Base-by-base conservation (phyloP, 352 stramenopile species). In the Globisporangium cylindrosporum region DNA sequence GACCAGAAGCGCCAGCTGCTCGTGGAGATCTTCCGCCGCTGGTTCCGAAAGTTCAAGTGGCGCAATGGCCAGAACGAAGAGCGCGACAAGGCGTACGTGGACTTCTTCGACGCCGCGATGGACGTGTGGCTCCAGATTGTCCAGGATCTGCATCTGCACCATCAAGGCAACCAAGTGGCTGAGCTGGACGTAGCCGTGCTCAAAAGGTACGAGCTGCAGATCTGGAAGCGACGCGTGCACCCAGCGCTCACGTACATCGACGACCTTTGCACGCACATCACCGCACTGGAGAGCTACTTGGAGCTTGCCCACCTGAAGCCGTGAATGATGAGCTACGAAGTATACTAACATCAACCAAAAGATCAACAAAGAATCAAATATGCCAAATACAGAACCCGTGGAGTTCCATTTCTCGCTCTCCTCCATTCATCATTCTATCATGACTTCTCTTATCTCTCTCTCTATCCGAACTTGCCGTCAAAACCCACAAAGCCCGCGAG, bases 401-500 rank as follows among this genome's bases (percentile, higher is more conserved):
- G 14, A 48, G n/a, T n/a, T n/a, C 18, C 46, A 56, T 53, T 43
- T 32, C 7, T 62, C 34, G 54, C 56, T 60, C 49, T 22, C 27
- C 22, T 20, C 43, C 62, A 38, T 67, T 15, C 36, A 9, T 34
- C 1, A n/a, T 54, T 54, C 14, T 60, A 56, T 59, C 34, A 49
- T 15, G 22, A 10, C n/a, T 10, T 51, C 49, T 9, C 32, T 34
- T 29, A 9, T 38, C 20, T 57, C 14, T 43, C 15, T 69, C 15
- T 69, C 59, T 85, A 94, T 54, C 80, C 86, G 69, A 98, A 99
- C 63, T 99, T 97, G 71, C 97, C 96, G 73, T 99, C 97, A 79
- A 99, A 99, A 59, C 93, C 93, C 27, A 95, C 89, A 72, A 99
- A 99, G 63, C 96, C 97, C 7, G 93, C 96, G 56, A 99, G 86